Evolutionary conservation across 257 asterid species (phyloP), one percentile per base, ranked within the genome.

Genomic region (Thymus quinquecostatus): DNA sequence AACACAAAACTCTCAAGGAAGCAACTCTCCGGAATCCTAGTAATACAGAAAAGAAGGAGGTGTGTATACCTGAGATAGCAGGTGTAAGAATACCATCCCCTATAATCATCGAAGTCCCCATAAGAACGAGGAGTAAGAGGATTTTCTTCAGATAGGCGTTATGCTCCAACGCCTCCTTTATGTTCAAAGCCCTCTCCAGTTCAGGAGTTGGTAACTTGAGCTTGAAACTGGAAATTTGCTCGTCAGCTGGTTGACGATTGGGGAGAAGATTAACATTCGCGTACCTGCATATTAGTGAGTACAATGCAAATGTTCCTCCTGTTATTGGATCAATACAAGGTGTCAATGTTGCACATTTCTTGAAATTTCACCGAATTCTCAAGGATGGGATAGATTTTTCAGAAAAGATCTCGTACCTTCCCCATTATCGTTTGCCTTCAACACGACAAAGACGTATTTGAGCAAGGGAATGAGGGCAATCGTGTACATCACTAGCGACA

Each of bases 31-130:
- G 3, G 49, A 59, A 51, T 56, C 65, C 28, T 29, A 43, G 59
- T 12, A 66, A 10, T 62, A 59, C 47, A 60, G 47, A 66, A 58
- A 64, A 28, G 44, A 71, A 45, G 21, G 43, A 61, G 50, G 33
- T n/a, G 30, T 30, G 48, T 59, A 34, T 79, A 91, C 98, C 98
- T 80, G 98, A 91, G 65, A 93, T 91, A 49, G 98, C 98, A 28
- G 98, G 98, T 38, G 98, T 93, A 66, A 93, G 80, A 80, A 93
- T 91, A 71, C 98, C 97, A 66, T 93, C 98, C 50, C 97, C 98
- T 34, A 93, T 91, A 53, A 93, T 86, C 97, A 93, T 89, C 60
- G 97, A 93, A 3, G 98, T 91, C 68, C 98, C 98, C 82, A 78
- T 83, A 68, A 93, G 96, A 79, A 93, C 98, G 67, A 93, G 86